Conservation (phyloP, 1,284 basidiomycete genomes). For the Trametes polyzona region DNA sequence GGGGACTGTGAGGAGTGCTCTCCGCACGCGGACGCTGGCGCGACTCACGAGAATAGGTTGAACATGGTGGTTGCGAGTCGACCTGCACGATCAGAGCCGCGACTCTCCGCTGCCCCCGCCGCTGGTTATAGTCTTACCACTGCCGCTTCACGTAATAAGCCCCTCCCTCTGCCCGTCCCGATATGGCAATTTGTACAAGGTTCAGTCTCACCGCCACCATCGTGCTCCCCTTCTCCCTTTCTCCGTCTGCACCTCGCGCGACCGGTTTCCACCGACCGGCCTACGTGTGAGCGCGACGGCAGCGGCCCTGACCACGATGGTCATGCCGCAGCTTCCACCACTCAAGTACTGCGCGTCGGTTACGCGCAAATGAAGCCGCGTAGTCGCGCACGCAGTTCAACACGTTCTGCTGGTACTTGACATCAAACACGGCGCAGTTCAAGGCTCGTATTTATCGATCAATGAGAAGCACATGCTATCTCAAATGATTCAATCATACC, state of each 20-base stretch:
- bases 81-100: constrained; percentile 4
- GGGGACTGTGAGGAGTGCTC: constrained; percentile 22
- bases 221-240: too few relatives aligned
- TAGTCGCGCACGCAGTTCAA: too few relatives aligned
- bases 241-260: background rate
- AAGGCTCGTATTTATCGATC: too few relatives aligned
- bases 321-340: too few relatives aligned
- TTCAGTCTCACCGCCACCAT: background rate
- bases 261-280: background rate
- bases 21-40: constrained; percentile 4
- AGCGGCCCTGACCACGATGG: too few relatives aligned
- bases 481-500: too few relatives aligned
- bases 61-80: constrained; percentile 53
- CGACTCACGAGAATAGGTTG: constrained; percentile 71
- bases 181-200: constrained; percentile 3
- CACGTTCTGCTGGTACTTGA: too few relatives aligned
- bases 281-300: too few relatives aligned
- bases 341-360: too few relatives aligned
- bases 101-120: background rate
- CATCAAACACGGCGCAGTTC: too few relatives aligned
- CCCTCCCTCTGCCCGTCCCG: background rate
- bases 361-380: too few relatives aligned
- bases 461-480: too few relatives aligned
- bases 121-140: constrained; percentile 5
- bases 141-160: constrained; percentile 1